Evolutionary conservation across 2,329 filamentous ascomycete species (phyloP).

Genomic region (Aspergillus sp.): DNA sequence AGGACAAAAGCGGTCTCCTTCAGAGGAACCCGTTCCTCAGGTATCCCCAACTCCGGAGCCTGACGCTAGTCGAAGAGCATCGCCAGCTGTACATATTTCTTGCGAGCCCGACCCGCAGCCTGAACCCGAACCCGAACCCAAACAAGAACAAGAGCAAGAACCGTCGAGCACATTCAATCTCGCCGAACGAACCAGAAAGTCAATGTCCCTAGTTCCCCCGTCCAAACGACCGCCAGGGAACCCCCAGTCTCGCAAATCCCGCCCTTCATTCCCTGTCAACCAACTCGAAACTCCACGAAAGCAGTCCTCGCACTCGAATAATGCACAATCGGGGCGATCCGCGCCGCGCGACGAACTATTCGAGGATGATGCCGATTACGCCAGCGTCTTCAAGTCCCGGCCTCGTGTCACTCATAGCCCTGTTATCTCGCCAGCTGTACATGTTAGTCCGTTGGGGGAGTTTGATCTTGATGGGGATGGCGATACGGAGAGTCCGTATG

Average conservation of each 20-base stretch:
- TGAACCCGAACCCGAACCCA: slow-evolving; percentile 3
- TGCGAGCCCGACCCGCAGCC: slow-evolving; percentile 2
- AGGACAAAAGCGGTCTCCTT: not conserved
- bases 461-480: slow-evolving; percentile 15
- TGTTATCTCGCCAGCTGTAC: slow-evolving; percentile 34
- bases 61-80: not conserved
- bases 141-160: slow-evolving; percentile 9
- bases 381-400: slow-evolving; percentile 74
- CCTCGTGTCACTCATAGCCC: slow-evolving; percentile 74
- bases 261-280: slow-evolving; percentile 43
- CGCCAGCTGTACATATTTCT: slow-evolving; percentile 3
- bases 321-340: slow-evolving; percentile 24
- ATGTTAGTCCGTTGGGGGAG: slow-evolving; percentile 20
- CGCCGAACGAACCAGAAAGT: slow-evolving; percentile 69
- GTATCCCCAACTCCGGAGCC: not conserved
- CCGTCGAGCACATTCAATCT: slow-evolving; percentile 39
- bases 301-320: slow-evolving; percentile 8
- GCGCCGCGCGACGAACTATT: slow-evolving; percentile 62
- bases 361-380: slow-evolving; percentile 61
- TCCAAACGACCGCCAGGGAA: slow-evolving; percentile 13
- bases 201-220: slow-evolving; percentile 57
- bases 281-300: slow-evolving; percentile 47
- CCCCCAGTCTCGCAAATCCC: slow-evolving; percentile 15
- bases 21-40: not conserved
- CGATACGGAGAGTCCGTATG: slow-evolving; percentile 14